Evolutionary conservation across 2,329 filamentous ascomycete species (phyloP).

Genomic region (Venturiaceae sp.): DNA sequence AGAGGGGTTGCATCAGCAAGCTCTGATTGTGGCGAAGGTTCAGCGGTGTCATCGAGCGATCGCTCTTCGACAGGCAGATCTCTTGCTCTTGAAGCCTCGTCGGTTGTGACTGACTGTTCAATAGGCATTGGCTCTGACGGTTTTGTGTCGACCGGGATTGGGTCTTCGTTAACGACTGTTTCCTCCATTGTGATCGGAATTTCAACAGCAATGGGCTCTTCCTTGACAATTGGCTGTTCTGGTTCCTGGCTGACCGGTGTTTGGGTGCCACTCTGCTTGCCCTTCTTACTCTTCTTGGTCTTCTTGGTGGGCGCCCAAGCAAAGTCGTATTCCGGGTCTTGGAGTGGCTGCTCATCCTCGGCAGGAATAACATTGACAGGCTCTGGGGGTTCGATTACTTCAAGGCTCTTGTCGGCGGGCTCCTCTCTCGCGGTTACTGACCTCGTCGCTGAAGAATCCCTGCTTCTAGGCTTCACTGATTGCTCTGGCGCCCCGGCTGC

Average conservation of each 20-base stretch:
- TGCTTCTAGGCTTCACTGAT: neutral
- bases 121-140: neutral
- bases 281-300: constrained; percentile 6
- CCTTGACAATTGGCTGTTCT: neutral
- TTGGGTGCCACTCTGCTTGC: neutral
- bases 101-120: neutral
- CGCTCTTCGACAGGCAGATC: neutral
- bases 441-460: neutral
- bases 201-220: neutral
- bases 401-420: neutral
- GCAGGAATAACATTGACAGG: neutral
- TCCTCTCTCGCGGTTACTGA: constrained; percentile 1
- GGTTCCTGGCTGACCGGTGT: neutral
- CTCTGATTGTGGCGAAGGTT: neutral
- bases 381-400: neutral
- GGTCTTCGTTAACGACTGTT: neutral
- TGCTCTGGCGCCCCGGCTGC: neutral
- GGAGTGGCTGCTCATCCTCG: neutral
- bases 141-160: neutral
- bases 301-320: neutral
- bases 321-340: neutral
- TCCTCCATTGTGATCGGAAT: neutral
- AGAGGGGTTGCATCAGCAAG: neutral
- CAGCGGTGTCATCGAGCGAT: neutral
- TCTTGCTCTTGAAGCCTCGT: neutral